These are phyloP conservation scores for Cyphellophora attinorum DNA, from an alignment of 2,329 filamentous ascomycete species.

Conservation along the genomic window DNA sequence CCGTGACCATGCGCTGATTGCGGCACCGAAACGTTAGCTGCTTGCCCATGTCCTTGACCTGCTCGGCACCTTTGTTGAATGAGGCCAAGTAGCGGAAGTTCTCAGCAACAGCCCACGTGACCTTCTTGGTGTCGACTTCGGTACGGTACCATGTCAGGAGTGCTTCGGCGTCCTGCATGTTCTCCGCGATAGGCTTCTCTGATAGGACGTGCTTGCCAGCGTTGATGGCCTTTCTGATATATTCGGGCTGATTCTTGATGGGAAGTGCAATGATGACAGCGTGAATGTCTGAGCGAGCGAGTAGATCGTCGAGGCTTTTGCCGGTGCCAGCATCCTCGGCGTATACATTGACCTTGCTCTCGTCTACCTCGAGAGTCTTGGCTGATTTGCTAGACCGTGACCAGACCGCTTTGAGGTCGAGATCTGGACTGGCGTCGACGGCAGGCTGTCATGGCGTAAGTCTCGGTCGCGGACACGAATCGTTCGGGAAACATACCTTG, in stretches of 20 bases:
- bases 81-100: conserved; percentile 47
- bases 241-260: conserved; percentile 42
- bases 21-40: conserved; percentile 41
- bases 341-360: conserved; percentile 40
- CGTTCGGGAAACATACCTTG: conserved; percentile 25
- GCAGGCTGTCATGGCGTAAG: conserved; percentile 32
- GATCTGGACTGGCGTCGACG: conserved; percentile 32
- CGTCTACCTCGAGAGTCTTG: conserved; percentile 27
- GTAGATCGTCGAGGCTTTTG: conserved; percentile 35
- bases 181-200: conserved; percentile 49
- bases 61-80: conserved; percentile 35
- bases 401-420: conserved; percentile 48
- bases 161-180: conserved; percentile 40
- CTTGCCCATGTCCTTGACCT: conserved; percentile 37
- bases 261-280: conserved; percentile 47
- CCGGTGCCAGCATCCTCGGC: conserved; percentile 42
- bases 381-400: conserved; percentile 49
- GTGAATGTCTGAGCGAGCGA: conserved; percentile 38
- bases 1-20: conserved; percentile 35
- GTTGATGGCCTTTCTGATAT: conserved; percentile 38
- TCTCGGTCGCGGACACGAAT: conserved; percentile 2
- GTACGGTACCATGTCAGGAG: conserved; percentile 42
- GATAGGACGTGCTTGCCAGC: conserved; percentile 48
- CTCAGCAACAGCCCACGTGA: conserved; percentile 44
- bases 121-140: conserved; percentile 28